phyloP scores from a whole-genome alignment of 2,329 filamentous ascomycete genomes.

The Apiospora saccharicola region DNA sequence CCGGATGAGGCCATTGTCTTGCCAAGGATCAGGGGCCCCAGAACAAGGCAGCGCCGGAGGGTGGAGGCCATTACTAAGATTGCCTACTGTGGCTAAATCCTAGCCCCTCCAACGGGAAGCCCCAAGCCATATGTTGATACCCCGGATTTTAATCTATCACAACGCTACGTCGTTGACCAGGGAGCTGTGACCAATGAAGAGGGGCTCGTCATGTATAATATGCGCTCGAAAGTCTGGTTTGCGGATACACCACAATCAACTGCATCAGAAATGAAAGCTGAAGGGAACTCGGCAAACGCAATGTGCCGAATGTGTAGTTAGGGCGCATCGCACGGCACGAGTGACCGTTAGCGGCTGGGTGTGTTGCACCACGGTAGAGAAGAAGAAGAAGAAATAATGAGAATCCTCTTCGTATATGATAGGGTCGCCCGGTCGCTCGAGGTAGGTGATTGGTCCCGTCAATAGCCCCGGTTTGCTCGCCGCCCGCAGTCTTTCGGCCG shows the following conservation, averaged over 20 bases:
- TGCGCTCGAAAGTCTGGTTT: not conserved
- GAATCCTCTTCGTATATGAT: no score
- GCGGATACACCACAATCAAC: not conserved
- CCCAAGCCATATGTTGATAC: not conserved
- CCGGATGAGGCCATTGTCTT: constrained; percentile 17
- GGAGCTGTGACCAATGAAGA: not conserved
- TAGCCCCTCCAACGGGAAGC: not conserved
- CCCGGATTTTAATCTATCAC: constrained; percentile 17
- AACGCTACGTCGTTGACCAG: constrained; percentile 10
- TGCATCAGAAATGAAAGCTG: not conserved
- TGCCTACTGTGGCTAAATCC: constrained; percentile 13
- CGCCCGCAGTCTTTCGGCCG: not conserved
- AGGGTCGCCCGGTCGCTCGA: no score
- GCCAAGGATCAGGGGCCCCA: not conserved
- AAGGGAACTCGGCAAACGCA: not conserved
- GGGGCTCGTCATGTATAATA: not conserved
- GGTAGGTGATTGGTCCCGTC: not conserved
- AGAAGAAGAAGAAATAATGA: not conserved
- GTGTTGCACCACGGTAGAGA: not conserved
- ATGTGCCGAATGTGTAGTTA: not conserved
- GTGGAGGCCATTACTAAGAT: not conserved
- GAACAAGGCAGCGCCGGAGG: not conserved
- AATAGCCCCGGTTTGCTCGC: not conserved
- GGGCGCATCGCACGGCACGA: not conserved
- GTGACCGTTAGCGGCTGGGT: not conserved